Evolutionary conservation across 371 early-diverging fungal genomes (phyloP), one percentile per base, ranked within the genome.

Genomic region (Circinella minor): DNA sequence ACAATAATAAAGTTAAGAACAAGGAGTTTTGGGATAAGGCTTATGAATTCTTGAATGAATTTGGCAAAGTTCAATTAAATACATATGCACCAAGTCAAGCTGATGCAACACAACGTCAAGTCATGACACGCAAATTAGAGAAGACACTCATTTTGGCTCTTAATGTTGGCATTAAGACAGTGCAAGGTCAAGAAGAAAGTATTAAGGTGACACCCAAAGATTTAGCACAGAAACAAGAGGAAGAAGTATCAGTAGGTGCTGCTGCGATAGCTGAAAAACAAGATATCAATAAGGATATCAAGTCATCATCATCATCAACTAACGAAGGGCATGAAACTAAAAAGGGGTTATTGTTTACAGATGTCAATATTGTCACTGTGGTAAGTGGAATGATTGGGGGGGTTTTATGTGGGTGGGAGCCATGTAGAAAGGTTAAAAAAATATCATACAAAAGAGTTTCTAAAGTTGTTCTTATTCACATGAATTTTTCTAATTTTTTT

Each of bases 141-240:
- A 78, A 77, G 17, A 57, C 77, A 18, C 61, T 84, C 27, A 69
- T 78, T 36, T 57, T 84, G 49, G 72, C 81, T 8, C 68, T 81
- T 0, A 71, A 74, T n/a, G 71, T 77, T 11, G 77, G 77, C 54
- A 80, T 84, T 43, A 81, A 84, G 67, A 78, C 80, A 0, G 66
- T 75, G 0, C 77, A 81, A 61, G 82, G 84, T 0, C 74, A 76
- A 10, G 82, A 84, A 67, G 79, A 81, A 39, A 72, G 74, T 18
- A 77, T 81, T 46, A 71, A 79, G 27, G 46, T 79, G 55, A 66
- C 61, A 20, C 48, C 68, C 48, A 54, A 36, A 17, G 70, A 70
- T 18, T 51, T 70, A 20, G 65, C 36, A 39, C 18, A 57, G 55
- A 9, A 18, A 61, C 15, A 36, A 66, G 14, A 18, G 20, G 67